Evolutionary conservation across 129 eudicot genomes (phyloP).

Genomic region (Kitagawia praeruptora): DNA sequence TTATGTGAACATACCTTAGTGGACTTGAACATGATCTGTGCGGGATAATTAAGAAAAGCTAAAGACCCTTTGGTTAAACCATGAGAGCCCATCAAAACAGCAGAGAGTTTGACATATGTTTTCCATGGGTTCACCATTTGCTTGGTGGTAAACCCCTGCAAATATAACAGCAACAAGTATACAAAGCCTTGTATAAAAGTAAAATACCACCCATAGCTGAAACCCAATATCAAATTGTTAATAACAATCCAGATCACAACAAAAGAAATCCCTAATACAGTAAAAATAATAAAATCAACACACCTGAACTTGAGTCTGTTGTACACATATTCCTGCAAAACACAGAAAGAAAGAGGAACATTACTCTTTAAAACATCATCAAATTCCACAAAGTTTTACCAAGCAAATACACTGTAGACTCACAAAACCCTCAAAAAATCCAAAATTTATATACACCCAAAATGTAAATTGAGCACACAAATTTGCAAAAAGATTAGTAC

Average conservation of each 20-base stretch:
- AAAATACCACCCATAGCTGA: slow-evolving; percentile 9
- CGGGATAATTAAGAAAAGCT: background rate
- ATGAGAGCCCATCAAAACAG: slow-evolving; percentile 7
- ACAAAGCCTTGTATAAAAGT: slow-evolving; percentile 10
- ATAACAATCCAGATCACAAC: background rate
- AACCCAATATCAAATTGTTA: background rate
- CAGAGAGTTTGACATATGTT: slow-evolving; percentile 1
- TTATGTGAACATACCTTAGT: slow-evolving; percentile 12
- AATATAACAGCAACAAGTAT: background rate
- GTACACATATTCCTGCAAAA: slow-evolving; percentile 1
- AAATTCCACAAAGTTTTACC: background rate
- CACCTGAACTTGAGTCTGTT: slow-evolving; percentile 1
- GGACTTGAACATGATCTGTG: slow-evolving; percentile 7
- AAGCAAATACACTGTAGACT: background rate
- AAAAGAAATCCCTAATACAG: background rate
- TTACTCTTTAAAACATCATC: background rate
- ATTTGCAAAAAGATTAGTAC: background rate
- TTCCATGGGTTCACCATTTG: slow-evolving; percentile 9
- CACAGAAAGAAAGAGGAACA: background rate
- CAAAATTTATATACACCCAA: background rate
- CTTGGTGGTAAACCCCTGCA: slow-evolving; percentile 9
- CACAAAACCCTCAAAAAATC: background rate
- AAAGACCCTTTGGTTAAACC: slow-evolving; percentile 7
- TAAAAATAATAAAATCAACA: background rate
- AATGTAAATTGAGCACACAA: background rate